Percentiles rank a stretch among this genome's conserved stretches.
phyloP scores from a whole-genome alignment of 2,329 filamentous ascomycete species.

The Colletotrichum camelliae region DNA sequence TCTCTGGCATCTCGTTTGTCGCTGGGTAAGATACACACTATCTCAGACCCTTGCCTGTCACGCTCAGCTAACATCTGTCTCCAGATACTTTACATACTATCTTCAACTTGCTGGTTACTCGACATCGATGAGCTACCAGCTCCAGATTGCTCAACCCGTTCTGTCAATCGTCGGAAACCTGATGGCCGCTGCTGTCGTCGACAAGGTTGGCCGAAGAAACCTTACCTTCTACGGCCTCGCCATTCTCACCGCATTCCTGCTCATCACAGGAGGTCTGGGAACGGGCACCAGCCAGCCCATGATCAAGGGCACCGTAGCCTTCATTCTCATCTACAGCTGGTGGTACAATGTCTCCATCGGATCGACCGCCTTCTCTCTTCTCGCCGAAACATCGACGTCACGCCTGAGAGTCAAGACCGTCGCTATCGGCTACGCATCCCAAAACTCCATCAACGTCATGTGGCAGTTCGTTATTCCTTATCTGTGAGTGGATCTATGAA shows the following conservation, averaged over 20 bases:
- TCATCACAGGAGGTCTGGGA: constrained; percentile 42
- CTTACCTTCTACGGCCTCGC: constrained; percentile 41
- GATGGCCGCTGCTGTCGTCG: constrained; percentile 42
- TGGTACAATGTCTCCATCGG: constrained; percentile 47
- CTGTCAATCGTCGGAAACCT: constrained; percentile 44
- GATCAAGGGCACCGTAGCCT: constrained; percentile 31
- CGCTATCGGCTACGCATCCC: constrained; percentile 38
- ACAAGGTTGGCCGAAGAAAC: constrained; percentile 38
- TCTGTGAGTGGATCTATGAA: background rate
- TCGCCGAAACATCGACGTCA: constrained; percentile 42
- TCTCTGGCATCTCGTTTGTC: constrained; percentile 40
- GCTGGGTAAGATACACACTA: constrained; percentile 36
- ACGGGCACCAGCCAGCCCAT: constrained; percentile 25
- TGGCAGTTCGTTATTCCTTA: constrained; percentile 26
- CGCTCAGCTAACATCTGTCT: background rate
- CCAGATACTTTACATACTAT: constrained; percentile 36
- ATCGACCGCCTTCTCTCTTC: constrained; percentile 41
- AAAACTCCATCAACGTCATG: constrained; percentile 28
- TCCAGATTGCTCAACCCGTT: constrained; percentile 44
- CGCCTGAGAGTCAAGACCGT: constrained; percentile 44
- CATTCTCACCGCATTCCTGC: constrained; percentile 42
- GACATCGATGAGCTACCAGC: constrained; percentile 37
- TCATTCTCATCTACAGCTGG: constrained; percentile 44
- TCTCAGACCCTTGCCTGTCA: constrained; percentile 21
- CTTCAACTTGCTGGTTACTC: constrained; percentile 45